Percentiles rank a stretch among this genome's conserved stretches.
These are phyloP conservation scores for Xylariaceae sp. DNA, from an alignment of 2,329 filamentous ascomycete genomes.

Conservation along the genomic window DNA sequence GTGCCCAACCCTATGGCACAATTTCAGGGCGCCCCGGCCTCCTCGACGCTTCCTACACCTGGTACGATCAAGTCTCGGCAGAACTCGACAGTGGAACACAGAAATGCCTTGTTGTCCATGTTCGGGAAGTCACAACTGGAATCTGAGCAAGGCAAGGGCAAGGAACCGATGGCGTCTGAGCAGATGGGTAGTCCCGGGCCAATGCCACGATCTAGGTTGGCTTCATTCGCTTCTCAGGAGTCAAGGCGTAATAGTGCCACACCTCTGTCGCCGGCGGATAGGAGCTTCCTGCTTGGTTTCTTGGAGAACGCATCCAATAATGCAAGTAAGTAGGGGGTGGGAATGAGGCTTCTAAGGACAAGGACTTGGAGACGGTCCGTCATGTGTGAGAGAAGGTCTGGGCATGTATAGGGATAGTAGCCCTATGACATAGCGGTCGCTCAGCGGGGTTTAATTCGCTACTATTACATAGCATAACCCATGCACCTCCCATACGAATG, in stretches of 20 bases:
- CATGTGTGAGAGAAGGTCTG: background rate
- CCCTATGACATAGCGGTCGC: too few relatives aligned
- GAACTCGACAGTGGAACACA: slow-evolving; percentile 51
- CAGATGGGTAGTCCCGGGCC: slow-evolving; percentile 29
- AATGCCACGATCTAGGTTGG: slow-evolving; percentile 47
- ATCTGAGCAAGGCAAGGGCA: slow-evolving; percentile 40
- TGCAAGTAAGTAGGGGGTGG: slow-evolving; percentile 40
- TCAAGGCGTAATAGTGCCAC: slow-evolving; percentile 56
- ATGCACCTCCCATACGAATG: too few relatives aligned
- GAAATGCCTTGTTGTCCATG: slow-evolving; percentile 62
- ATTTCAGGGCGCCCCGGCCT: slow-evolving; percentile 38
- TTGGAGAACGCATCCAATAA: slow-evolving; percentile 63
- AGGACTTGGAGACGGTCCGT: background rate
- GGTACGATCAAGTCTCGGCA: slow-evolving; percentile 43
- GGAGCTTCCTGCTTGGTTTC: slow-evolving; percentile 78
- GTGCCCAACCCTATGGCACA: slow-evolving; percentile 35
- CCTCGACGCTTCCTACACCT: slow-evolving; percentile 39
- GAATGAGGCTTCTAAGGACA: background rate
- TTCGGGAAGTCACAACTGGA: slow-evolving; percentile 59
- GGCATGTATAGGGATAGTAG: background rate
- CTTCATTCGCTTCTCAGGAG: slow-evolving; percentile 52
- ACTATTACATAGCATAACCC: too few relatives aligned
- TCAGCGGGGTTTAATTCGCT: too few relatives aligned
- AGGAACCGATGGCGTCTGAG: slow-evolving; percentile 38
- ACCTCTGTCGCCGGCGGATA: slow-evolving; percentile 72